Conservation (phyloP, 2,329 filamentous ascomycete genomes). For the Penicillium occitanis region DNA sequence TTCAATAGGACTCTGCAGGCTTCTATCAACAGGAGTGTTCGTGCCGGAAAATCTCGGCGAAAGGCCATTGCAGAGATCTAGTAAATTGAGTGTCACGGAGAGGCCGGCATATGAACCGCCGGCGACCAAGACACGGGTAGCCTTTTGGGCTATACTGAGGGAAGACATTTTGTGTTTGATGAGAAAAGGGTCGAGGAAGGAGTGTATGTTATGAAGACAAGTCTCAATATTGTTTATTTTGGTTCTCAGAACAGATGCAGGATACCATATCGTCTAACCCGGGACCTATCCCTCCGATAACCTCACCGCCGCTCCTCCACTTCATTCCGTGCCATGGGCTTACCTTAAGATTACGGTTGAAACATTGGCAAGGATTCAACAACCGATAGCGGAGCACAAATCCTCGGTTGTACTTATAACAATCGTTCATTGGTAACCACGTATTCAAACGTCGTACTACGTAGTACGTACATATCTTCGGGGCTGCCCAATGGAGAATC, state of each 20-base stretch:
- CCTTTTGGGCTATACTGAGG: not conserved
- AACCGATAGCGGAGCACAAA: not conserved
- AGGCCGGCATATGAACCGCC: constrained; percentile 74
- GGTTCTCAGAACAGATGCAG: not conserved
- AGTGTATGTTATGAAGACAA: not conserved
- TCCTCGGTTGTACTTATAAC: not conserved
- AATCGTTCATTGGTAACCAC: not conserved
- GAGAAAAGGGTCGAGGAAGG: not conserved
- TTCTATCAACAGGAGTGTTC: constrained; percentile 10
- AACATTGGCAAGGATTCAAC: not conserved
- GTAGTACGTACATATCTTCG: too few species aligned
- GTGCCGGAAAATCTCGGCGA: constrained; percentile 21
- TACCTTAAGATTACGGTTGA: not conserved
- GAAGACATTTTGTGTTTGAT: constrained; percentile 9
- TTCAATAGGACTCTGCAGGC: constrained; percentile 57
- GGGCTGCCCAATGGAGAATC: not conserved
- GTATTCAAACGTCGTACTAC: not conserved
- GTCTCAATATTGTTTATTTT: not conserved
- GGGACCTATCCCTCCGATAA: not conserved
- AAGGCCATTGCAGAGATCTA: constrained; percentile 63
- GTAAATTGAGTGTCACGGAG: constrained; percentile 63
- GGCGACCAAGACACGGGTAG: constrained; percentile 59
- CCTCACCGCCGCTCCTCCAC: not conserved
- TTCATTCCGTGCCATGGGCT: not conserved
- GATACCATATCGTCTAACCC: not conserved